phyloP scores from a whole-genome alignment of 306 rosid genomes.

The Amphicarpaea edgeworthii region DNA sequence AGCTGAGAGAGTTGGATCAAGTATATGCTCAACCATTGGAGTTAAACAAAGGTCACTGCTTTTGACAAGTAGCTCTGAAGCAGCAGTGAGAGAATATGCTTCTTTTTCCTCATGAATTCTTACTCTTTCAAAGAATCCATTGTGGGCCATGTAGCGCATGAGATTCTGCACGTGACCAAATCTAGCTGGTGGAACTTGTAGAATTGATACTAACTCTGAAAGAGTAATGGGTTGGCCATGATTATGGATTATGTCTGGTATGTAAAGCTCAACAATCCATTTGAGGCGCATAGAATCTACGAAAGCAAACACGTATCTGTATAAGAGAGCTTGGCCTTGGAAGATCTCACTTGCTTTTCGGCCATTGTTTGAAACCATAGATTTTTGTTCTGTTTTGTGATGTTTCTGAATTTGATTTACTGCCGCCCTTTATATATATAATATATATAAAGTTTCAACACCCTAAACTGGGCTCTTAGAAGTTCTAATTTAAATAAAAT shows the following conservation, averaged over 20 bases:
- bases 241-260: slow-evolving; percentile 28
- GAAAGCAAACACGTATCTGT: background rate
- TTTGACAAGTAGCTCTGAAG: slow-evolving; percentile 17
- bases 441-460: slow-evolving; percentile 16
- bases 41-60: background rate
- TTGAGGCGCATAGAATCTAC: background rate
- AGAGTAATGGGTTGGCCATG: slow-evolving; percentile 49
- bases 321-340: slow-evolving; percentile 29
- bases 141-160: slow-evolving; percentile 42
- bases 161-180: slow-evolving; percentile 27
- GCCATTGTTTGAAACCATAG: background rate
- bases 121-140: slow-evolving; percentile 33
- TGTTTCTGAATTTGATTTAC: background rate
- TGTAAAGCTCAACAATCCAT: slow-evolving; percentile 33
- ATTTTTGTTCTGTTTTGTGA: background rate
- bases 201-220: slow-evolving; percentile 40
- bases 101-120: slow-evolving; percentile 35
- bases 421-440: background rate
- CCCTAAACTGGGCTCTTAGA: background rate
- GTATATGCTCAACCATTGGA: background rate
- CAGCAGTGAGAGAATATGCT: slow-evolving; percentile 45
- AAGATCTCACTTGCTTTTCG: slow-evolving; percentile 28
- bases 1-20: background rate
- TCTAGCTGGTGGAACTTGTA: slow-evolving; percentile 43
- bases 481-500: too few relatives aligned